Evolutionary conservation across 2,329 filamentous ascomycete genomes (phyloP), one percentile per base, ranked within the genome.

Genomic region (Anisogramma anomala): DNA sequence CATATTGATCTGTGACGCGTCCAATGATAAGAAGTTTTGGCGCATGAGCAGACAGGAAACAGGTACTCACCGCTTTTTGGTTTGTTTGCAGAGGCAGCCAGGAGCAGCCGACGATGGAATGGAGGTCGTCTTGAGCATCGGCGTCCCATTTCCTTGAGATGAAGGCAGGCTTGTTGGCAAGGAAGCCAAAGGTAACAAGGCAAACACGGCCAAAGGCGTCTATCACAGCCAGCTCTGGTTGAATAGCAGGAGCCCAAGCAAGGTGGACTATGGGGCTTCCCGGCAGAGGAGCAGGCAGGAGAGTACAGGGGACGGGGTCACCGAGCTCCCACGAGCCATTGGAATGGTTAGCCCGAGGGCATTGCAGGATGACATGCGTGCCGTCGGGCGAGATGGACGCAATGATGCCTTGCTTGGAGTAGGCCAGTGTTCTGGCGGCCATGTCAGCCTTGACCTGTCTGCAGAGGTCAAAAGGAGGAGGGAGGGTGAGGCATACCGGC

Each of bases 331-430:
- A 95, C 30, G 69, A 69, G 2, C 81, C 84, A 59, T 82, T 73
- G 10, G 77, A 69, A 1, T 78, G 71, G 49, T 79, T 70, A 53
- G 82, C 79, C 25, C 76, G 72, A 37, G 94, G 68, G 55, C 84
- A 80, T 45, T 80, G 77, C 33, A 94, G 68, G 54, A 83, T 77
- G 39, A 95, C 65, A 11, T 69, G 71, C 35, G 72, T 71, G 20
- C 84, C 82, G 60, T 88, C 82, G 13, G 74, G 64, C 15, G 79
- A 74, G 50, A 96, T 82, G 40, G 80, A 82, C 20, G 88, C 88
- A 50, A 96, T 84, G 45, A 81, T 86, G 32, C 89, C 89, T 46
- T 78, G 74, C 53, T 80, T 87, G 9, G 89, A 94, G 88, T 89
- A 96, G 22, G 83, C 79, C 40, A 95, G 73, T 49, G 77, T 77